Evolutionary conservation across 306 rosid species (phyloP).

Genomic region (Castanea sativa): DNA sequence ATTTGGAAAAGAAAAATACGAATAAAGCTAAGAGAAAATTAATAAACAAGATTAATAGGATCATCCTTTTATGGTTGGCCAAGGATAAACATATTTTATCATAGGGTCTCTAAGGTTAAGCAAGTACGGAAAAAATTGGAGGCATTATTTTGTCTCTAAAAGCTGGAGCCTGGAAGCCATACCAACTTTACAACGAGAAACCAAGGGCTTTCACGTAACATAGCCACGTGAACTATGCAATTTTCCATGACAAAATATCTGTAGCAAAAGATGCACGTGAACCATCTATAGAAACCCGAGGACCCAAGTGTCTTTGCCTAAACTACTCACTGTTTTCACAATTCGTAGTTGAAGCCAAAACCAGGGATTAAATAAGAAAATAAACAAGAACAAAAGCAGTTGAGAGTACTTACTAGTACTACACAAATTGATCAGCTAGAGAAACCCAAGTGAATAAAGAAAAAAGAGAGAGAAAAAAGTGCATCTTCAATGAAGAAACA

Average conservation of each 20-base stretch:
- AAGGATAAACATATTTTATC: no score
- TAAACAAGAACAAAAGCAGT: conserved; percentile 21
- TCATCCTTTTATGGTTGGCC: no score
- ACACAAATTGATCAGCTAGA: background rate
- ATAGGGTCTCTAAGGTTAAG: no score
- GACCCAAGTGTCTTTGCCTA: conserved; percentile 35
- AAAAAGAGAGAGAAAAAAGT: conserved; percentile 2
- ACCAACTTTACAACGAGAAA: conserved; percentile 20
- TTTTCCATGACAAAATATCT: conserved; percentile 15
- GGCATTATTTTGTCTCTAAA: conserved; percentile 9
- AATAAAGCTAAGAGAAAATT: no score
- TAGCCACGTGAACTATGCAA: conserved; percentile 30
- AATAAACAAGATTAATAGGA: no score
- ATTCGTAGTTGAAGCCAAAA: conserved; percentile 33
- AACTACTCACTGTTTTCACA: conserved; percentile 32
- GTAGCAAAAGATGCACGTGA: conserved; percentile 44
- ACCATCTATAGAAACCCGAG: conserved; percentile 40
- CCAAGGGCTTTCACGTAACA: background rate
- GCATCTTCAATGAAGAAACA: conserved; percentile 59
- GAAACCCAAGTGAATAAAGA: conserved; percentile 28
- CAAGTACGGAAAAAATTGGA: no score
- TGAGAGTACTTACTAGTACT: background rate
- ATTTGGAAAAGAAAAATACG: no score
- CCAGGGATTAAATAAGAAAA: conserved; percentile 16
- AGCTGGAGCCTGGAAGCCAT: conserved; percentile 9